Conservation (phyloP, 2,329 filamentous ascomycete species). For the Diaporthe destruens region DNA sequence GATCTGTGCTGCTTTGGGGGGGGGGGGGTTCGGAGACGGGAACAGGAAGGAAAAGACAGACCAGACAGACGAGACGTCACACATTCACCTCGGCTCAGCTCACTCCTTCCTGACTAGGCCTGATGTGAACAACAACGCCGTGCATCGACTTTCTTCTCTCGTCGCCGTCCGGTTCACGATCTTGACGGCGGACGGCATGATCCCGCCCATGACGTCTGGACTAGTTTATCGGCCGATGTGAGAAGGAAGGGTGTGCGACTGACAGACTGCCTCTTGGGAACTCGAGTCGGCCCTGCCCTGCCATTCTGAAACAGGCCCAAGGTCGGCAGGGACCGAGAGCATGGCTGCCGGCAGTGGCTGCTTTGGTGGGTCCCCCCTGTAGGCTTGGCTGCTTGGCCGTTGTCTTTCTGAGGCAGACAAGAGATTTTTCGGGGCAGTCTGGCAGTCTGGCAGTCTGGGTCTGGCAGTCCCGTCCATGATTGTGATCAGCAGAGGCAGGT, state of each 20-base stretch:
- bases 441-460: neutral
- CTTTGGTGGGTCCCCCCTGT: neutral
- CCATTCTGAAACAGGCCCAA: conserved; percentile 18
- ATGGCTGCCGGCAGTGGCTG: conserved; percentile 4
- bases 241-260: conserved; percentile 4
- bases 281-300: neutral
- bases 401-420: conserved; percentile 12
- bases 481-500: conserved; percentile 4
- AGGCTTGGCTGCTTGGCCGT: conserved; percentile 17
- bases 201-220: conserved; percentile 1
- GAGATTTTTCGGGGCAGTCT: conserved; percentile 8
- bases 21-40: too few relatives aligned
- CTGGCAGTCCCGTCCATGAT: neutral
- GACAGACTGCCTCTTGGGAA: neutral
- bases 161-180: neutral
- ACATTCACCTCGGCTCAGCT: neutral
- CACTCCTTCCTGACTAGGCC: neutral
- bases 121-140: neutral
- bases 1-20: neutral
- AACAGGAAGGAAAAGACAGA: too few relatives aligned
- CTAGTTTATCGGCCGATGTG: neutral
- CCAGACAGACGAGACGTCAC: neutral
- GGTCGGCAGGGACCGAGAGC: conserved; percentile 24
- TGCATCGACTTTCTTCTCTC: neutral
- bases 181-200: conserved; percentile 12